Evolutionary conservation across 768 basidiomycete species (phyloP).

Genomic region (Dacryopinax primogenitus): DNA sequence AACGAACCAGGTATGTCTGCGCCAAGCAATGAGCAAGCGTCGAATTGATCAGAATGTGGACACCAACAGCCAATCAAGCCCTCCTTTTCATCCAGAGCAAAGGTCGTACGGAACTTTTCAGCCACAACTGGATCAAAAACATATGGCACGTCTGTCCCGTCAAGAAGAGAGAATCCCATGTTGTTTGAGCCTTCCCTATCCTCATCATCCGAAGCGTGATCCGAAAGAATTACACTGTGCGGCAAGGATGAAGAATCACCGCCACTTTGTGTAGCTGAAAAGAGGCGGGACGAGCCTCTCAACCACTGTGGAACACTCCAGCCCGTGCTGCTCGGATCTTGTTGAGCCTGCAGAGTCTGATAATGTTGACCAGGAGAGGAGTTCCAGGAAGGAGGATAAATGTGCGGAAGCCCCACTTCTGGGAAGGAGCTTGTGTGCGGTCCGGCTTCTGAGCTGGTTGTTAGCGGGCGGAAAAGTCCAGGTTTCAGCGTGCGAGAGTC

Average conservation of each 20-base stretch:
- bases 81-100: constrained; percentile 85
- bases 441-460: neutral
- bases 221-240: neutral
- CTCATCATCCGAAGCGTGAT: neutral
- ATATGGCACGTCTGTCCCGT: constrained; percentile 38
- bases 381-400: constrained; percentile 1
- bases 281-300: constrained; percentile 10
- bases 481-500: neutral
- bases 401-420: neutral
- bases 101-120: constrained; percentile 66
- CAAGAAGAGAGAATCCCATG: constrained; percentile 69
- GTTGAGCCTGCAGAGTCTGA: neutral
- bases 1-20: constrained; percentile 85
- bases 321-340: neutral
- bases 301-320: constrained; percentile 2
- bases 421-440: neutral
- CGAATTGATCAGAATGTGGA: constrained; percentile 16
- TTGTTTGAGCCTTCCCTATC: constrained; percentile 29
- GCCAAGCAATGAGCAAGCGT: neutral
- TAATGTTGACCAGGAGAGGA: neutral
- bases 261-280: constrained; percentile 8
- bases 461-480: neutral
- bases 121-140: constrained; percentile 45
- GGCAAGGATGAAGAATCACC: neutral
- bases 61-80: constrained; percentile 76